These are phyloP conservation scores for Abelmoschus esculentus DNA, from an alignment of 345 rosid species.

Conservation along the genomic window DNA sequence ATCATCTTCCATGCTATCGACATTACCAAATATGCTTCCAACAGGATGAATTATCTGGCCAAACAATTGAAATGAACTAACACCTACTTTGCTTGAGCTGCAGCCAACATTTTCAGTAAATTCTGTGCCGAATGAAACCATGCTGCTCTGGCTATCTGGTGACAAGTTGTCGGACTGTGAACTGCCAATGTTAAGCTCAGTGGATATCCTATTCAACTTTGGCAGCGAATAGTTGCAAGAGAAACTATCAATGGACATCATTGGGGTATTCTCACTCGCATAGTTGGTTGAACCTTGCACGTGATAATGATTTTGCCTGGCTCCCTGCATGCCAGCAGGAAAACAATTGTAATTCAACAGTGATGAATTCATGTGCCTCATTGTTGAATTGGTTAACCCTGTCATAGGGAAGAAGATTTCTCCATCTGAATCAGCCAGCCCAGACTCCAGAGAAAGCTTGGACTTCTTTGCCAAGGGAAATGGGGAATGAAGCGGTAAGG, in stretches of 20 bases:
- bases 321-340: slow-evolving; percentile 99
- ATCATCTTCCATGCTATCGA: too few species aligned
- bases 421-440: slow-evolving; percentile 42
- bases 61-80: slow-evolving; percentile 58
- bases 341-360: slow-evolving; percentile 12
- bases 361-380: slow-evolving; percentile 31
- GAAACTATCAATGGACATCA: slow-evolving; percentile 24
- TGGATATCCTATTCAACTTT: slow-evolving; percentile 34
- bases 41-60: too few species aligned
- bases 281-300: slow-evolving; percentile 36
- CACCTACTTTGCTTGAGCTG: not conserved
- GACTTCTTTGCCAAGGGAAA: slow-evolving; percentile 51
- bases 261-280: slow-evolving; percentile 33
- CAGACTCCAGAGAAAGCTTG: slow-evolving; percentile 34
- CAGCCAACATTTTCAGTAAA: slow-evolving; percentile 32
- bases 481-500: slow-evolving; percentile 32
- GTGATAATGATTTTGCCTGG: slow-evolving; percentile 71
- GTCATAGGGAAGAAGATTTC: slow-evolving; percentile 27
- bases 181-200: slow-evolving; percentile 59
- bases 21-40: too few species aligned
- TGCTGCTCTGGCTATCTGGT: slow-evolving; percentile 62
- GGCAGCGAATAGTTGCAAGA: slow-evolving; percentile 36
- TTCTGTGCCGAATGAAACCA: slow-evolving; percentile 45
- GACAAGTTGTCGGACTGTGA: slow-evolving; percentile 61
- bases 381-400: slow-evolving; percentile 37